These are phyloP conservation scores for Verticillium dahliae DNA, from an alignment of 2,329 filamentous ascomycete species.

Conservation along the genomic window DNA sequence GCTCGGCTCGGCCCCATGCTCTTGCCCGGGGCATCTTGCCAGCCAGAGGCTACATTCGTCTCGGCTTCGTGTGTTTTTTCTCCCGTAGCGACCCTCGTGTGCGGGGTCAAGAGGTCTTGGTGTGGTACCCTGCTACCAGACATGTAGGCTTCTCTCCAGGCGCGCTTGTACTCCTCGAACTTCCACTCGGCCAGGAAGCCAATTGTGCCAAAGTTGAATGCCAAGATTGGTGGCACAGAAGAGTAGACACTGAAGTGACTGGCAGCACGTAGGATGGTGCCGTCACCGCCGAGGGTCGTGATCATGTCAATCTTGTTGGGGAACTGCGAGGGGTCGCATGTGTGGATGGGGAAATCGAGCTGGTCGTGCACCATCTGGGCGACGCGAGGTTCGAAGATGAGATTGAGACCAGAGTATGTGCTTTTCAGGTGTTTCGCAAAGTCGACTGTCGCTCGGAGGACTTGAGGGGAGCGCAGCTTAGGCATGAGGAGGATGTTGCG, in stretches of 20 bases:
- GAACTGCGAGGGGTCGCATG: constrained; percentile 43
- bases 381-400: constrained; percentile 75
- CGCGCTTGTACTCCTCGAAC: constrained; percentile 85
- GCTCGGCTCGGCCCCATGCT: constrained; percentile 69
- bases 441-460: constrained; percentile 43
- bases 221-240: constrained; percentile 82
- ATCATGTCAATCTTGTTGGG: constrained; percentile 81
- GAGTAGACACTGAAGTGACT: constrained; percentile 67
- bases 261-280: constrained; percentile 79
- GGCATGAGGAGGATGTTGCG: constrained; percentile 52
- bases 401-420: constrained; percentile 73
- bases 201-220: constrained; percentile 94
- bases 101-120: constrained; percentile 33
- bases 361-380: constrained; percentile 64
- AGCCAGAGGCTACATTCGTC: constrained; percentile 32
- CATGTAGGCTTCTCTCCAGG: constrained; percentile 92
- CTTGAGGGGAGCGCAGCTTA: constrained; percentile 49
- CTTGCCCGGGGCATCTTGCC: constrained; percentile 72
- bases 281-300: constrained; percentile 87
- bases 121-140: constrained; percentile 48
- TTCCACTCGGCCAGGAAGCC: constrained; percentile 97
- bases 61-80: constrained; percentile 16
- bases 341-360: constrained; percentile 70
- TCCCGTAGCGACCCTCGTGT: constrained; percentile 27
- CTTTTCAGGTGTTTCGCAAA: constrained; percentile 66